Conservation (phyloP, 2,329 filamentous ascomycete genomes). For the Pestalotiopsis sp. region DNA sequence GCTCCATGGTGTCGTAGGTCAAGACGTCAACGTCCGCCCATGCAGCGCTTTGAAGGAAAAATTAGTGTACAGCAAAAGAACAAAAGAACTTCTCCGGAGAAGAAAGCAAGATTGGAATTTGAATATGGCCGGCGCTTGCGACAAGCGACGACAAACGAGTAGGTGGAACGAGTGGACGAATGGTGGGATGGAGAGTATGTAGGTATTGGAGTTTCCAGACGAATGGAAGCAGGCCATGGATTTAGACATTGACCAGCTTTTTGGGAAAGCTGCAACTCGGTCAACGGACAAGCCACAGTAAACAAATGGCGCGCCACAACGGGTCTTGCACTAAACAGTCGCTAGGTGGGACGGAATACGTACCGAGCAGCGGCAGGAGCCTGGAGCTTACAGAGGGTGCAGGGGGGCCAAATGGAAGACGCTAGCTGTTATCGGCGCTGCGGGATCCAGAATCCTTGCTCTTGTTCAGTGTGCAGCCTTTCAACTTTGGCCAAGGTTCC, state of each 20-base stretch:
- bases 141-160: not conserved
- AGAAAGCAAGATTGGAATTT: not conserved
- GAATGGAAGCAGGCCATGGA: not conserved
- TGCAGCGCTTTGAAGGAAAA: not conserved
- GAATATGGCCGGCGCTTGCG: not conserved
- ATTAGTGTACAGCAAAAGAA: conserved; percentile 1
- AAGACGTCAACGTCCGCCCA: not conserved
- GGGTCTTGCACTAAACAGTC: not conserved
- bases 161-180: not conserved
- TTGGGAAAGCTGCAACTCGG: conserved; percentile 16
- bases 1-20: conserved; percentile 43
- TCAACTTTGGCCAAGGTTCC: not conserved
- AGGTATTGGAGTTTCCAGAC: not conserved
- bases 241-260: conserved; percentile 3
- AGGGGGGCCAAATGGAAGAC: too few species aligned
- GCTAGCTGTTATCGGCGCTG: too few species aligned
- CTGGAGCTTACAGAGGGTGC: conserved; percentile 15
- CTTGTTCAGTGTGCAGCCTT: too few species aligned
- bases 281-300: conserved; percentile 19
- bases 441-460: too few species aligned
- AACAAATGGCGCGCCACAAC: conserved; percentile 15
- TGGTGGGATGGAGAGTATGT: not conserved
- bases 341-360: not conserved
- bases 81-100: not conserved
- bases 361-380: not conserved